phyloP scores from a whole-genome alignment of 768 basidiomycete genomes.

The Omphalotus guepiniiformis region DNA sequence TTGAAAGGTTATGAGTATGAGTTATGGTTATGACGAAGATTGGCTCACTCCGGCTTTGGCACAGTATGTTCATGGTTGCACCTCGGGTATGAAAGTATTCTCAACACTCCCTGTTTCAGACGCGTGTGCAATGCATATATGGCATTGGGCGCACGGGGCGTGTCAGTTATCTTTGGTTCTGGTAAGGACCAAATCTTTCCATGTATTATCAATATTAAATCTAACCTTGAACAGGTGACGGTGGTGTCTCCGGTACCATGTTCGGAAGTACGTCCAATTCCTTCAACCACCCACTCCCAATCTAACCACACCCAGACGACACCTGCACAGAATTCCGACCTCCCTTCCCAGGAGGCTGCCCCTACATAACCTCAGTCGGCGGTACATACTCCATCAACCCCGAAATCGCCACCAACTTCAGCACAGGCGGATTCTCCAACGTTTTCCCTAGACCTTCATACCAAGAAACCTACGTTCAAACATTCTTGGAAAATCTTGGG shows the following conservation, averaged over 20 bases:
- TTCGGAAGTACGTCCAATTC: neutral
- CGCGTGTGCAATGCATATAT: constrained; percentile 12
- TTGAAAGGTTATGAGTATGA: constrained; percentile 7
- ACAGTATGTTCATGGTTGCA: neutral
- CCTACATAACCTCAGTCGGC: constrained; percentile 34
- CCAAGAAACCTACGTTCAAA: constrained; percentile 29
- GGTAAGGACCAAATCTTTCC: neutral
- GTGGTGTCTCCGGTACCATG: constrained; percentile 31
- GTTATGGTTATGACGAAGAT: constrained; percentile 8
- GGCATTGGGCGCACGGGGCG: constrained; percentile 41
- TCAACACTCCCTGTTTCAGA: neutral
- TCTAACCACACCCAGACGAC: constrained; percentile 13
- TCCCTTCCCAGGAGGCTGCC: constrained; percentile 28
- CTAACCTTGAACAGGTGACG: constrained; percentile 33
- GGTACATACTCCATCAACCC: constrained; percentile 28
- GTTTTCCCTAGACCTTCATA: constrained; percentile 29
- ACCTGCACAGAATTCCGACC: constrained; percentile 36
- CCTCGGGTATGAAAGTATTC: neutral
- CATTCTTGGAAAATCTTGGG: constrained; percentile 28
- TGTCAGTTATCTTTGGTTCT: constrained; percentile 35
- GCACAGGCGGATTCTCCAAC: constrained; percentile 15
- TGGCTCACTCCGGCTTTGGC: constrained; percentile 5
- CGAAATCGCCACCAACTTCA: constrained; percentile 15
- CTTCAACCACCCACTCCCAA: neutral
- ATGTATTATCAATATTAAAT: neutral